A percentile compares a stretch with the other conserved stretches of the same genome.
Conservation (phyloP, 139 green algal genomes). For the Chlamydomonas sp. region DNA sequence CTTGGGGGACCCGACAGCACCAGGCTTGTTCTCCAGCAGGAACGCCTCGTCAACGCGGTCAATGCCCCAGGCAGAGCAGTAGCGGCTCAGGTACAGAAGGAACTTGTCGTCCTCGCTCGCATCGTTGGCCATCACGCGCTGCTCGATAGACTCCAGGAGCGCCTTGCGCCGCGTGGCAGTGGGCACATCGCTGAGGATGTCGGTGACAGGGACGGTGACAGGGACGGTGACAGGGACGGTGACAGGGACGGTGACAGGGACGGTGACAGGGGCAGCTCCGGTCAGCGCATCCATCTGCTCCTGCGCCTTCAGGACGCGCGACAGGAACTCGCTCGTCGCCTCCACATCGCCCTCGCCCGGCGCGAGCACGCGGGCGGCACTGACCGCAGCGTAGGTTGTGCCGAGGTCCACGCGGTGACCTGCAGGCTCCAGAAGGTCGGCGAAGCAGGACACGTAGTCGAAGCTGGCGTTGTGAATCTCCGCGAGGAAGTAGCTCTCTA, state of each 20-base stretch:
- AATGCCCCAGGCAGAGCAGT: neutral
- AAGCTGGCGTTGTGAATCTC: neutral
- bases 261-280: neutral
- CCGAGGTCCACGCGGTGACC: conserved; percentile 1
- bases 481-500: conserved; percentile 2
- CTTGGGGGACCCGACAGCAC: neutral
- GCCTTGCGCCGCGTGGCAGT: neutral
- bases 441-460: conserved; percentile 1
- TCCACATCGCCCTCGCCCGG: neutral
- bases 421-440: neutral
- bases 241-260: too few relatives aligned
- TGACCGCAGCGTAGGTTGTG: neutral
- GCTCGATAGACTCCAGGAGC: neutral
- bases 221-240: too few relatives aligned
- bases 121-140: neutral
- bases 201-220: too few relatives aligned
- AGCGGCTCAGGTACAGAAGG: neutral
- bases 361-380: neutral
- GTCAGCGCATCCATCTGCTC: neutral
- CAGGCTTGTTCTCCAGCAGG: neutral
- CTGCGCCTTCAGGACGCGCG: neutral
- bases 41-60: conserved; percentile 1
- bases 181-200: neutral
- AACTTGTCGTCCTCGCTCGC: conserved; percentile 7
- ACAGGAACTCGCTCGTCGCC: neutral